A percentile compares a stretch with the other conserved stretches of the same genome.
phyloP scores from a whole-genome alignment of 768 basidiomycete species.

The Dendrothele bispora region DNA sequence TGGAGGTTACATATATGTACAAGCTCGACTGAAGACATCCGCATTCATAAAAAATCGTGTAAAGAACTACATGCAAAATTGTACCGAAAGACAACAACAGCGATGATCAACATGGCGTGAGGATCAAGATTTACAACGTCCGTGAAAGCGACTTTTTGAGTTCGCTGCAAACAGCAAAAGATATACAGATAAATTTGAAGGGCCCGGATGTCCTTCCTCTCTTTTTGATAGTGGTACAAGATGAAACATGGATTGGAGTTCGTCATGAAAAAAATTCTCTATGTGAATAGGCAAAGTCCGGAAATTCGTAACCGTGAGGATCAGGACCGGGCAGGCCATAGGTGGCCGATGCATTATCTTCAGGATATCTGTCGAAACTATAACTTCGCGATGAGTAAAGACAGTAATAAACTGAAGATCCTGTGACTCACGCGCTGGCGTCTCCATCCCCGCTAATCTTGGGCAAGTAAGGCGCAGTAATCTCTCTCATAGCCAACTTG shows the following conservation, averaged over 20 bases:
- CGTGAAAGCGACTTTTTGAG: not conserved
- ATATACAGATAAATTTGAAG: not conserved
- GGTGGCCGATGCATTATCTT: conserved; percentile 59
- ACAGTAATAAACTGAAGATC: conserved; percentile 1
- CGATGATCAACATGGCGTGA: not conserved
- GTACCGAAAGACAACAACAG: not conserved
- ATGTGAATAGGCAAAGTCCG: conserved; percentile 53
- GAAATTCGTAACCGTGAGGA: conserved; percentile 67
- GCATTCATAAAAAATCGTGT: not conserved
- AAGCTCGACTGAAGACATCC: not conserved
- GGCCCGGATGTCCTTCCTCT: not conserved
- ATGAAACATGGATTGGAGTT: not conserved
- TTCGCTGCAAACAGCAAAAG: not conserved
- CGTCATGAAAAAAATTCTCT: conserved; percentile 2
- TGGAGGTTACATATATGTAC: no score
- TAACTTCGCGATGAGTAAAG: not conserved
- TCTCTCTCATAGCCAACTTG: conserved; percentile 77
- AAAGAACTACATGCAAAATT: not conserved
- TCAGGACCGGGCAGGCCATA: conserved; percentile 65
- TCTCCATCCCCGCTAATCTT: conserved; percentile 92
- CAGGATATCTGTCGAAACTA: conserved; percentile 80
- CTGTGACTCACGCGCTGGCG: conserved; percentile 89
- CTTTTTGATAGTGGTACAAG: not conserved
- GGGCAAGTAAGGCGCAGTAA: conserved; percentile 93
- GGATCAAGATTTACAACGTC: not conserved